Percentiles rank a stretch among this genome's conserved stretches.
Evolutionary conservation across 257 asterid genomes (phyloP).

Genomic region (Fraxinus quadrangulata): DNA sequence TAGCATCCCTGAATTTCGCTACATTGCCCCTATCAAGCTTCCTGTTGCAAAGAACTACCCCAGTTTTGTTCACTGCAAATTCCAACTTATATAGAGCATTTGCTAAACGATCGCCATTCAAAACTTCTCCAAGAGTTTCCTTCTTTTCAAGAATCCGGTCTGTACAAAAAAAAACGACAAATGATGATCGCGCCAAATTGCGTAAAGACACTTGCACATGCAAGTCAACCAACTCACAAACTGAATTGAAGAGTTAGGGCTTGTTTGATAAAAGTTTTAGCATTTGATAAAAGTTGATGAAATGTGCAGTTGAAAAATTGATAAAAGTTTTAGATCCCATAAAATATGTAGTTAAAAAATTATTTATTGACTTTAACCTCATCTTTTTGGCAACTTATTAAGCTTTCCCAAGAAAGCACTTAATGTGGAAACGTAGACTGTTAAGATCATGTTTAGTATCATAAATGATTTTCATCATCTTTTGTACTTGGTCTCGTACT

Average conservation of each 20-base stretch:
- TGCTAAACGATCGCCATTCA: slow-evolving; percentile 69
- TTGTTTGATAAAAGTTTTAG: no score
- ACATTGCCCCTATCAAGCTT: slow-evolving; percentile 50
- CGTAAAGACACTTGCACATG: slow-evolving; percentile 12
- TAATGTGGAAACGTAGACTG: slow-evolving; percentile 16
- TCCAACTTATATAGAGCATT: slow-evolving; percentile 59
- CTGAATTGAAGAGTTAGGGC: not conserved
- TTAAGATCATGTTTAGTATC: not conserved
- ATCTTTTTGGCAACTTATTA: no score
- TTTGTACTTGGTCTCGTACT: slow-evolving; percentile 6
- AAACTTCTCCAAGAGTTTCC: slow-evolving; percentile 74
- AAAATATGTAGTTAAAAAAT: no score
- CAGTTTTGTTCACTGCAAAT: slow-evolving; percentile 57
- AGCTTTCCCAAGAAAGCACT: no score
- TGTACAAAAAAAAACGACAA: slow-evolving; percentile 33
- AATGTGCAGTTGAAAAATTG: no score
- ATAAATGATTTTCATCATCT: not conserved
- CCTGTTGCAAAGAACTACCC: slow-evolving; percentile 59
- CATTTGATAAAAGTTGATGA: no score
- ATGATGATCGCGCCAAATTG: slow-evolving; percentile 1
- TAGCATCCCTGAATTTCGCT: slow-evolving; percentile 63
- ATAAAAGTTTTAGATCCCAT: no score
- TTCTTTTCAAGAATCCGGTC: slow-evolving; percentile 59
- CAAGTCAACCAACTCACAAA: slow-evolving; percentile 7
- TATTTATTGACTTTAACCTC: no score